phyloP scores from a whole-genome alignment of 2,329 filamentous ascomycete species.

The Raffaelea albimanens region DNA sequence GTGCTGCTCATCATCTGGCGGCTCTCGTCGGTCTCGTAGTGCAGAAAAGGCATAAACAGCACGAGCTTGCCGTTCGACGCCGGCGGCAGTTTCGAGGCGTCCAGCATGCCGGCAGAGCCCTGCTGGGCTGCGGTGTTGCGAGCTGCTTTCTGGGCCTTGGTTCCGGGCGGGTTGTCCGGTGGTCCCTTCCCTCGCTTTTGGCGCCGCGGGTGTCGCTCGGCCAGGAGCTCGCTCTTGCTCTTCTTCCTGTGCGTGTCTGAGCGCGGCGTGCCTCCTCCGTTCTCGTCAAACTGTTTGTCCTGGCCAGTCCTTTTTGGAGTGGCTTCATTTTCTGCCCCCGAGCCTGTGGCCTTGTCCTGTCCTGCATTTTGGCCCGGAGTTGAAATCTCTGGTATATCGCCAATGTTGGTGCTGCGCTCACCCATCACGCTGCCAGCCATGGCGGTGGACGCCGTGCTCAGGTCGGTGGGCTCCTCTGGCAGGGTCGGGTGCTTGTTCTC shows the following conservation, averaged over 20 bases:
- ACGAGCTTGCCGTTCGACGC: conserved; percentile 20
- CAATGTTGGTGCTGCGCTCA: not conserved
- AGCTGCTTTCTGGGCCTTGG: conserved; percentile 19
- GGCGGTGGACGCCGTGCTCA: conserved; percentile 9
- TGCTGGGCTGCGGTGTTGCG: too few relatives aligned
- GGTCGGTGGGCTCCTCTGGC: conserved; percentile 18
- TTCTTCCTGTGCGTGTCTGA: conserved; percentile 23
- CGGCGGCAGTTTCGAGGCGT: conserved; percentile 18
- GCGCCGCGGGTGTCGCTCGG: conserved; percentile 25
- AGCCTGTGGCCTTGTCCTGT: too few relatives aligned
- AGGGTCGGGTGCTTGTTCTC: conserved; percentile 21
- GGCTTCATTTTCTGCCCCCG: not conserved
- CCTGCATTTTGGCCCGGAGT: too few relatives aligned
- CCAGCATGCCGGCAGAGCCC: conserved; percentile 16
- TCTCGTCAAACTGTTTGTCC: conserved; percentile 5
- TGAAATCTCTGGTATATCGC: too few relatives aligned
- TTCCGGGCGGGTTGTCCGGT: conserved; percentile 25
- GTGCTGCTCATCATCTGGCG: conserved; percentile 47
- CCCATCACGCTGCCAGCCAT: not conserved
- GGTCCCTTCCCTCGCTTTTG: conserved; percentile 22
- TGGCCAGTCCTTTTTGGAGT: conserved; percentile 15
- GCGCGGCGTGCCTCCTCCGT: conserved; percentile 13
- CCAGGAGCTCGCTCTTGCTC: conserved; percentile 24
- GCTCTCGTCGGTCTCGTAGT: conserved; percentile 50
- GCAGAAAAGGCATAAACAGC: conserved; percentile 51